Conservation (phyloP, 495 filamentous ascomycete genomes). For the Neurospora tetrasperma region DNA sequence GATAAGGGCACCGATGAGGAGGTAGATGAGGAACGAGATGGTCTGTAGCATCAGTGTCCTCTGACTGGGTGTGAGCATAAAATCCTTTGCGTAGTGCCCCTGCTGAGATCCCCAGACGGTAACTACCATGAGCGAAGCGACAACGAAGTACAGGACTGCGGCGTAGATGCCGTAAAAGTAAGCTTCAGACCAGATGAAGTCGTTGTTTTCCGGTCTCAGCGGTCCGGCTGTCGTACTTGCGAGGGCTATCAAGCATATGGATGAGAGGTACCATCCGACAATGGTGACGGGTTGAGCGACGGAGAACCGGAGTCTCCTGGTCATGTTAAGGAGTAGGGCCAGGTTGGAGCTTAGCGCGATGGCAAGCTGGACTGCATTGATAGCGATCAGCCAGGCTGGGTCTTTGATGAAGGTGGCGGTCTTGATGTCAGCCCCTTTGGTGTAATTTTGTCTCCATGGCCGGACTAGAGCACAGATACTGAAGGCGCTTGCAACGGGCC, state of each 20-base stretch:
- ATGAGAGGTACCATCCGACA: conserved; percentile 52
- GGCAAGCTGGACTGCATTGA: conserved; percentile 66
- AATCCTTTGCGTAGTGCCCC: conserved; percentile 58
- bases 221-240: conserved; percentile 44
- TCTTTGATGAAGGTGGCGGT: conserved; percentile 47
- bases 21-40: conserved; percentile 64
- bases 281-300: conserved; percentile 66
- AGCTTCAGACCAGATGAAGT: conserved; percentile 55
- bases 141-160: conserved; percentile 63
- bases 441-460: conserved; percentile 59
- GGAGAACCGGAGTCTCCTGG: conserved; percentile 62
- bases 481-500: conserved; percentile 72
- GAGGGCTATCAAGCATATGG: conserved; percentile 50
- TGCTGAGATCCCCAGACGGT: conserved; percentile 56
- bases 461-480: conserved; percentile 66
- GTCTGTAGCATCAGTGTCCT: conserved; percentile 84
- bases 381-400: conserved; percentile 59
- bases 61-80: conserved; percentile 61
- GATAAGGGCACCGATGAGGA: conserved; percentile 61
- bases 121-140: conserved; percentile 56
- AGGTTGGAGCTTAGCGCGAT: conserved; percentile 64
- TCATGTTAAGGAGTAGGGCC: conserved; percentile 75
- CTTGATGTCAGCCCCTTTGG: conserved; percentile 35
- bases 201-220: conserved; percentile 32
- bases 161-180: conserved; percentile 78